Evolutionary conservation across 2,329 filamentous ascomycete species (phyloP).

Genomic region (Aureobasidium sp.): DNA sequence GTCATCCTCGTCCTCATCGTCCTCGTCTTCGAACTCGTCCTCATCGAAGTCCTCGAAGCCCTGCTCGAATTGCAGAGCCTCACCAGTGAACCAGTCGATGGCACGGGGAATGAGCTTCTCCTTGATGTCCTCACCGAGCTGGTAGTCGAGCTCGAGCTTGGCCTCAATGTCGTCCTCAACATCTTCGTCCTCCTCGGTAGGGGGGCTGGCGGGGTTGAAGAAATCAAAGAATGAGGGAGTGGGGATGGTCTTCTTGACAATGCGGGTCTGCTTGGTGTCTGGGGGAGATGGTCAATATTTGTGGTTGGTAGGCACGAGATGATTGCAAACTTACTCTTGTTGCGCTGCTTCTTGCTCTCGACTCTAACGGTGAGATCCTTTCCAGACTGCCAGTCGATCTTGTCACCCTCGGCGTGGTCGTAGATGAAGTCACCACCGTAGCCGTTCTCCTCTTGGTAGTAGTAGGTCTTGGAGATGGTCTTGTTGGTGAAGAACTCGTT

Average conservation of each 20-base stretch:
- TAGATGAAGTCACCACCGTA: conserved; percentile 99
- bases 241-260: conserved; percentile 98
- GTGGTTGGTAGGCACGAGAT: too few relatives aligned
- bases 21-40: conserved; percentile 82
- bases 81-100: conserved; percentile 98
- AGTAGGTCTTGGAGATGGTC: conserved; percentile 95
- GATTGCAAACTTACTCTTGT: conserved; percentile 70
- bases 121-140: conserved; percentile 98
- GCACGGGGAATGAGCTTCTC: conserved; percentile 98
- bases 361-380: conserved; percentile 91
- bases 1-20: conserved; percentile 82
- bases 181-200: conserved; percentile 68
- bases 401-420: conserved; percentile 95
- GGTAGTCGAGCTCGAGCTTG: conserved; percentile 95
- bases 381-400: conserved; percentile 91
- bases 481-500: conserved; percentile 99
- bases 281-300: conserved; percentile 17
- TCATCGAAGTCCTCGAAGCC: conserved; percentile 75
- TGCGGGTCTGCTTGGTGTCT: conserved; percentile 99
- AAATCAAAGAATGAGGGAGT: conserved; percentile 98
- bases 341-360: conserved; percentile 99
- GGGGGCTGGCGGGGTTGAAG: conserved; percentile 87
- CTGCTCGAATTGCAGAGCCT: conserved; percentile 95
- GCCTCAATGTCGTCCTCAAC: conserved; percentile 89
- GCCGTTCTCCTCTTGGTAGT: conserved; percentile 96